These are phyloP conservation scores for Citrullus mucosospermus DNA, from an alignment of 306 rosid species.

Conservation along the genomic window DNA sequence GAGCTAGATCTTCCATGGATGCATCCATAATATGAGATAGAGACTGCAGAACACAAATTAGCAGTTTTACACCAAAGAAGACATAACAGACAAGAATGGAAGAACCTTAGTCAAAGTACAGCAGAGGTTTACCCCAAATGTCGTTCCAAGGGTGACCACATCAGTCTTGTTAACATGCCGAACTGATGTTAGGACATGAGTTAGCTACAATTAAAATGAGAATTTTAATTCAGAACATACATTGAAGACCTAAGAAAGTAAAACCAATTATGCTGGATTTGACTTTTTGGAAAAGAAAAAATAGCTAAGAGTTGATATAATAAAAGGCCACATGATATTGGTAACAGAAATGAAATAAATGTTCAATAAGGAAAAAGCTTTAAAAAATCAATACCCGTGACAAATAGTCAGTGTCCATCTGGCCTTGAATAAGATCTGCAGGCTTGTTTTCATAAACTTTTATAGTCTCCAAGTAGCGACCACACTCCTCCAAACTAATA, in stretches of 20 bases:
- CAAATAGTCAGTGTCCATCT: slow-evolving; percentile 87
- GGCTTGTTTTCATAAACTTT: slow-evolving; percentile 94
- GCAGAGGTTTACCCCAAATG: slow-evolving; percentile 63
- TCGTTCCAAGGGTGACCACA: slow-evolving; percentile 90
- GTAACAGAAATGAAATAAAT: neutral
- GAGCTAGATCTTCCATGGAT: slow-evolving; percentile 98
- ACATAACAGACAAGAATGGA: neutral
- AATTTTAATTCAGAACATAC: slow-evolving; percentile 13
- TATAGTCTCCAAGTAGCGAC: slow-evolving; percentile 91
- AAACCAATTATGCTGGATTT: neutral
- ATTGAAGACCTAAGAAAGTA: neutral
- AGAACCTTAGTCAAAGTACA: neutral
- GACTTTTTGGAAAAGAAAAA: neutral
- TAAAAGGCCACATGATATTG: neutral
- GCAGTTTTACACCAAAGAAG: neutral
- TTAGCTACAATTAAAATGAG: slow-evolving; percentile 37
- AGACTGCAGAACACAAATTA: slow-evolving; percentile 37
- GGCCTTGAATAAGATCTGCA: slow-evolving; percentile 96
- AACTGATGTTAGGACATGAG: slow-evolving; percentile 61
- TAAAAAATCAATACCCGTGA: slow-evolving; percentile 49
- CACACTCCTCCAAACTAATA: slow-evolving; percentile 88
- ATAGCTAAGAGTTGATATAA: neutral
- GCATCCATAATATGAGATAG: slow-evolving; percentile 87
- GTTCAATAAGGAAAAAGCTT: neutral
- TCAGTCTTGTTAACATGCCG: slow-evolving; percentile 94